These are phyloP conservation scores for Tolypocladium sp. DNA, from an alignment of 2,329 filamentous ascomycete genomes.

Conservation along the genomic window DNA sequence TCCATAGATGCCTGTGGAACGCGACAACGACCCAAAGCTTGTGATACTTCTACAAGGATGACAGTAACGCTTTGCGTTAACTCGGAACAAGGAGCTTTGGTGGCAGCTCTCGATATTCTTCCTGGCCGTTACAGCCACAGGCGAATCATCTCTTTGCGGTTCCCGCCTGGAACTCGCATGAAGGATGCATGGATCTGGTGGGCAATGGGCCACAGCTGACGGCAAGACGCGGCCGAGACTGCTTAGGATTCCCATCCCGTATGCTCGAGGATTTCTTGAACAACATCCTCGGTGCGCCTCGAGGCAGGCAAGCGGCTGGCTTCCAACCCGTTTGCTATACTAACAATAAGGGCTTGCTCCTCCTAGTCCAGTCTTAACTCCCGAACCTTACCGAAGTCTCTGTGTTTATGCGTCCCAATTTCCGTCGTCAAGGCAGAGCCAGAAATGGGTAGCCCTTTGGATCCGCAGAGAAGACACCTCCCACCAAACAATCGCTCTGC, in stretches of 20 bases:
- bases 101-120: too few species aligned
- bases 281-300: not conserved
- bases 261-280: not conserved
- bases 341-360: too few species aligned
- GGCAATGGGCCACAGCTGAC: not conserved
- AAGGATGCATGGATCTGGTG: not conserved
- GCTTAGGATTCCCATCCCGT: not conserved
- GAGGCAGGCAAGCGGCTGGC: not conserved
- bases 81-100: not conserved
- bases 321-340: too few species aligned
- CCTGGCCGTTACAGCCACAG: not conserved
- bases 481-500: too few species aligned
- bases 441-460: too few species aligned
- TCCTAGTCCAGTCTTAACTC: not conserved
- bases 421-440: too few species aligned
- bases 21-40: not conserved
- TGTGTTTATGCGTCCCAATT: not conserved
- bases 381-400: not conserved
- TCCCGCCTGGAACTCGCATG: not conserved
- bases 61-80: not conserved
- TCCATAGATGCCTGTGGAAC: not conserved
- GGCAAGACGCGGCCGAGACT: not conserved
- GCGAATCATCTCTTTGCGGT: too few species aligned
- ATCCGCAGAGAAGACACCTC: too few species aligned
- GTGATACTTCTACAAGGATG: not conserved